Base-by-base conservation (phyloP, 306 rosid species). In the Dryas octopetala region DNA sequence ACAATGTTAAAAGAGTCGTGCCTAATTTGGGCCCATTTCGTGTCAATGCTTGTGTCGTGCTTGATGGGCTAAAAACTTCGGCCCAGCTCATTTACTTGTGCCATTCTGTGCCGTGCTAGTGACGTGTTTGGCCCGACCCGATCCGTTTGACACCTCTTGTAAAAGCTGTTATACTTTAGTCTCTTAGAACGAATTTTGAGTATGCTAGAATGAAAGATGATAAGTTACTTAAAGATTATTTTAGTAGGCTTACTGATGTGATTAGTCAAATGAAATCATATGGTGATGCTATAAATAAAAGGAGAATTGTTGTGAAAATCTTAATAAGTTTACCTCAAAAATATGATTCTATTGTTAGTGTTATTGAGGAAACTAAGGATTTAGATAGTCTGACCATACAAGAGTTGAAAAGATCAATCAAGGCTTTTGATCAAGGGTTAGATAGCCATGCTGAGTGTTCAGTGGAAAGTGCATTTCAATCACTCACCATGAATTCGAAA, bases 281-380 rank as follows among this genome's bases (percentile, higher is more conserved):
- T n/a, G 28, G 28, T 55, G 28, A 46, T 1, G 19, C 6, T 19
- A 19, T 19, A 19, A 19, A 19, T 19, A 19, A 19, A 19, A 19
- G 19, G 17, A 66, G 64, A 59, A 38, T 64, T 44, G 58, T 76
- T 7, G 68, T 70, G 26, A 81, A 81, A 62, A 47, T 77, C 12
- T 63, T 77, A 49, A 17, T 77, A 9, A 59, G 9, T 0, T 60
- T 77, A n/a, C 75, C 19, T 58, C n/a, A 59, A 60, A 66, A 48
- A 32, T 75, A 46, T 63, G 62, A 74, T 17, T 57, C 68, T 28
- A 17, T 70, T 0, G 32, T 74, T 11, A 6, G 52, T 0, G 1
- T 71, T 3, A 50, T 80, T 19, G 71, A 68, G 47, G 47, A 69
- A 9, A 68, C 61, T 4, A 78, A 63, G 14, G 62, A 78, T 16